These are phyloP conservation scores for Cystofilobasidium macerans DNA, from an alignment of 768 basidiomycete species.

Conservation along the genomic window DNA sequence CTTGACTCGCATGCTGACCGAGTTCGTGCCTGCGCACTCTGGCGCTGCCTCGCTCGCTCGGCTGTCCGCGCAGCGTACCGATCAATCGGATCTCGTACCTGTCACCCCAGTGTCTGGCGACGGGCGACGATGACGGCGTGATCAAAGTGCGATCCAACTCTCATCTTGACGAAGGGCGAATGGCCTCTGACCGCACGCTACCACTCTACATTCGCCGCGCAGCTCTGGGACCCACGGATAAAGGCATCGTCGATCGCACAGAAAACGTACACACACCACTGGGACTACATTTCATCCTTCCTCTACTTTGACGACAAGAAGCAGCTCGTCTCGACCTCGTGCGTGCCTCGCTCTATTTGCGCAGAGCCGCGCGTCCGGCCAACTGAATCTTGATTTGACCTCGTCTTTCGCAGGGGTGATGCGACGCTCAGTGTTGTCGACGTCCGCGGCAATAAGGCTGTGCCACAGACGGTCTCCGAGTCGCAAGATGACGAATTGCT, in stretches of 20 bases:
- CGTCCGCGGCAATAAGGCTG: constrained; percentile 64
- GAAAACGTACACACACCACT: constrained; percentile 70
- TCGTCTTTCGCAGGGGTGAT: constrained; percentile 55
- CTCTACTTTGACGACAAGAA: constrained; percentile 72
- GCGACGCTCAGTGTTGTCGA: constrained; percentile 88
- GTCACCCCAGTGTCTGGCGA: constrained; percentile 60
- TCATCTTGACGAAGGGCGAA: not conserved
- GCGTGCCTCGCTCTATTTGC: constrained; percentile 27
- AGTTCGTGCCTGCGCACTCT: not conserved
- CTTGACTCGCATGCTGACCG: too few relatives aligned
- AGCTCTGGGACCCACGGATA: constrained; percentile 81
- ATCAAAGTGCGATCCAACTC: constrained; percentile 62
- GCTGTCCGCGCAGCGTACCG: constrained; percentile 61
- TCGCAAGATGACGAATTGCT: constrained; percentile 93
- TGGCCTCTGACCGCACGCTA: not conserved
- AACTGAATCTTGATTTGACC: not conserved
- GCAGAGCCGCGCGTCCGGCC: not conserved
- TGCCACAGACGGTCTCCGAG: constrained; percentile 75
- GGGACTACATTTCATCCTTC: constrained; percentile 90
- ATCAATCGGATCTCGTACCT: constrained; percentile 74
- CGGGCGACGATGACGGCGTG: constrained; percentile 88
- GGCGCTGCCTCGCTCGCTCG: not conserved
- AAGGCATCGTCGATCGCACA: constrained; percentile 46
- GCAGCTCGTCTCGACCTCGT: constrained; percentile 82
- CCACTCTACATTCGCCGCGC: not conserved